A percentile compares a stretch with the other conserved stretches of the same genome.
phyloP scores from a whole-genome alignment of 345 rosid species.

The Ceriops decandra region DNA sequence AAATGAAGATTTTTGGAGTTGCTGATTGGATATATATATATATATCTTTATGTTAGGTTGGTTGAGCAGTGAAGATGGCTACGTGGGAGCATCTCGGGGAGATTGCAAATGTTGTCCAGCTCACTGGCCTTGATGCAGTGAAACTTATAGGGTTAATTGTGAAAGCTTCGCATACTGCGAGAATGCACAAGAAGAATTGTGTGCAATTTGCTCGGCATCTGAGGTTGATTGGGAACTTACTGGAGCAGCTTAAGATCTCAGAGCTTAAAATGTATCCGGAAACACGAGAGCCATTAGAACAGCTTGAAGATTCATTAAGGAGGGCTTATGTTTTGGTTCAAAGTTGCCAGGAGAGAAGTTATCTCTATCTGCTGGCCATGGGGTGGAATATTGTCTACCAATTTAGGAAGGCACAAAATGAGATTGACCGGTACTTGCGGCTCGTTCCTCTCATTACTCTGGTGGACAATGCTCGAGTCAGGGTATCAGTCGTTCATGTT shows the following conservation, averaged over 20 bases:
- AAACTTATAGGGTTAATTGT: conserved; percentile 74
- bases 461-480: conserved; percentile 89
- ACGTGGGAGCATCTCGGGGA: conserved; percentile 82
- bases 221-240: conserved; percentile 80
- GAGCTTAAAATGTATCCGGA: conserved; percentile 92
- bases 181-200: conserved; percentile 98
- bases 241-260: conserved; percentile 83
- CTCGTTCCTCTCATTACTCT: conserved; percentile 91
- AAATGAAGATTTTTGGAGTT: not conserved
- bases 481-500: conserved; percentile 42
- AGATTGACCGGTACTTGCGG: conserved; percentile 89
- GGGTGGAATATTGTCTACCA: conserved; percentile 99
- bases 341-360: conserved; percentile 92
- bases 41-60: too few relatives aligned
- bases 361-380: conserved; percentile 92
- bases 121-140: conserved; percentile 78
- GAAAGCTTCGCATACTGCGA: conserved; percentile 78
- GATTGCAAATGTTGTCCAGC: conserved; percentile 71
- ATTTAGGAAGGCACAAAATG: conserved; percentile 88
- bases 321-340: conserved; percentile 77
- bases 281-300: conserved; percentile 95
- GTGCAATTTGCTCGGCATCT: conserved; percentile 89
- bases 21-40: not conserved
- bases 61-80: conserved; percentile 43
- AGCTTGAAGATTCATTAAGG: conserved; percentile 88